A percentile compares a stretch with the other conserved stretches of the same genome.
These are phyloP conservation scores for Paxillus involutus DNA, from an alignment of 768 basidiomycete genomes.

Conservation along the genomic window DNA sequence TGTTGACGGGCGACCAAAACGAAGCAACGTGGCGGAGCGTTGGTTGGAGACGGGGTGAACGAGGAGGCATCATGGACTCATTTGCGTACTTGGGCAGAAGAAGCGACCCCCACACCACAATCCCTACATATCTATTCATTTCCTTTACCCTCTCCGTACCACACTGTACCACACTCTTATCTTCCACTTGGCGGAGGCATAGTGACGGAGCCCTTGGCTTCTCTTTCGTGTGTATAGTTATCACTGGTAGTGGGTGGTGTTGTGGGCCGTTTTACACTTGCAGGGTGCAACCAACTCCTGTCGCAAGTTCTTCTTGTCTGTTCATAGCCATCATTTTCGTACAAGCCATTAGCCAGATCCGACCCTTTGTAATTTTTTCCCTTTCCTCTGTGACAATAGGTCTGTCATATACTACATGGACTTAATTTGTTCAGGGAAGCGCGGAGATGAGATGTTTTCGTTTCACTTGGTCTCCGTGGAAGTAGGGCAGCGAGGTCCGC, in stretches of 20 bases:
- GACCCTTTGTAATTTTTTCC: background rate
- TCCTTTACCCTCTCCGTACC: constrained; percentile 19
- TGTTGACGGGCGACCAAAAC: constrained; percentile 9
- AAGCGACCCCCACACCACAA: constrained; percentile 22
- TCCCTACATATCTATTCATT: constrained; percentile 34
- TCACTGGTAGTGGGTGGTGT: constrained; percentile 3
- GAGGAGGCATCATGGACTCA: constrained; percentile 20
- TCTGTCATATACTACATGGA: constrained; percentile 5
- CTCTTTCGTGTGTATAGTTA: background rate
- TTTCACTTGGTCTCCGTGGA: too few relatives aligned
- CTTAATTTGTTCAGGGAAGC: background rate
- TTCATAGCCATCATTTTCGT: constrained; percentile 4
- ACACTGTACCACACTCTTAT: constrained; percentile 16
- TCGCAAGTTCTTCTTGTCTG: constrained; percentile 1
- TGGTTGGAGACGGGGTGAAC: constrained; percentile 5
- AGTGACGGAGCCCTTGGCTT: constrained; percentile 3
- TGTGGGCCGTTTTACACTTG: background rate
- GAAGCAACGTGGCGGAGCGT: constrained; percentile 14
- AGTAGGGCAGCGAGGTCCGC: too few relatives aligned
- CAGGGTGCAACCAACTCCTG: background rate
- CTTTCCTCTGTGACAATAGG: constrained; percentile 10
- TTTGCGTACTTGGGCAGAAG: constrained; percentile 22
- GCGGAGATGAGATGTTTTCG: too few relatives aligned
- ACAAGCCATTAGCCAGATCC: background rate
- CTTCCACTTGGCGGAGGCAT: constrained; percentile 9